These are phyloP conservation scores for Carex parvula DNA, from an alignment of 176 grass and related monocot genomes.

Conservation along the genomic window DNA sequence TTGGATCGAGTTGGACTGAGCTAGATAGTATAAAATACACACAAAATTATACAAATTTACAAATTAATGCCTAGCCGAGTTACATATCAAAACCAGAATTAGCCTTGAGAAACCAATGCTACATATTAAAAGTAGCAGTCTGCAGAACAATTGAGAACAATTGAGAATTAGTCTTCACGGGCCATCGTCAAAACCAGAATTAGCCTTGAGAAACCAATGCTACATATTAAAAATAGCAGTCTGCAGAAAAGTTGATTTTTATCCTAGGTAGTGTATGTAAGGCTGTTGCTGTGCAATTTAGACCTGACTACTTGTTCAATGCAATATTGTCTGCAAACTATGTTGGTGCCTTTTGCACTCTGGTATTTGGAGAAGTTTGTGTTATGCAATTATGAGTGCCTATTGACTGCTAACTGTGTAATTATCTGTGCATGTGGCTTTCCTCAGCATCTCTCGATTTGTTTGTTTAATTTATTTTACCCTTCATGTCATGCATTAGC, in stretches of 20 bases:
- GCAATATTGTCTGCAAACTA: background rate
- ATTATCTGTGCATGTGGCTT: background rate
- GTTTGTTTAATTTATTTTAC: background rate
- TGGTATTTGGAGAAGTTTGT: background rate
- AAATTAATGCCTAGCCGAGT: too few species aligned
- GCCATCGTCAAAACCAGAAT: slow-evolving; percentile 80
- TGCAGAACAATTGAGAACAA: background rate
- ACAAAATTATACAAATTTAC: too few species aligned
- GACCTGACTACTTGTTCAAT: background rate
- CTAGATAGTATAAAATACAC: too few species aligned
- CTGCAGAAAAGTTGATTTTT: background rate
- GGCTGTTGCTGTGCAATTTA: background rate
- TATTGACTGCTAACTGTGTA: background rate
- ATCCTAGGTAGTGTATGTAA: background rate
- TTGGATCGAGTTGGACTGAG: too few species aligned
- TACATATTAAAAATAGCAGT: background rate
- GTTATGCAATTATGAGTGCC: background rate
- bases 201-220: slow-evolving; percentile 33
- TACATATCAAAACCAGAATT: slow-evolving; percentile 61
- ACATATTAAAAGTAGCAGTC: background rate
- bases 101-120: slow-evolving; percentile 29
- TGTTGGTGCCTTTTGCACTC: background rate
- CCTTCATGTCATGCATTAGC: background rate
- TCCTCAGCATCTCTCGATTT: background rate
- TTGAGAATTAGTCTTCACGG: slow-evolving; percentile 22